Conservation (phyloP, 2,329 filamentous ascomycete genomes). For the Penicillium sp. region DNA sequence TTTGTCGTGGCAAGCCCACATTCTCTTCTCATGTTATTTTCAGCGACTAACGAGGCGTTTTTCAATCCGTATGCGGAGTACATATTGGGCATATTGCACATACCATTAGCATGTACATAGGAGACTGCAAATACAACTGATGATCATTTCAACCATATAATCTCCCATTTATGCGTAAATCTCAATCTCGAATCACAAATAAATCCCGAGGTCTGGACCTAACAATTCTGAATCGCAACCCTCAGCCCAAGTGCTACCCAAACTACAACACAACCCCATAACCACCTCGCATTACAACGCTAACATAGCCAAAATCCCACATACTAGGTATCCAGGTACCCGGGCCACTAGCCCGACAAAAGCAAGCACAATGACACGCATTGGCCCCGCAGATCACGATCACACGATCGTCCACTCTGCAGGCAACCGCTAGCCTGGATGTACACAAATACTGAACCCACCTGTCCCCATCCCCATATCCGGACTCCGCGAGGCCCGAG, state of each 20-base stretch:
- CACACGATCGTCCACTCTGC: not conserved
- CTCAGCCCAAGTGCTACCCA: too few species aligned
- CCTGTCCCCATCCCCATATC: not conserved
- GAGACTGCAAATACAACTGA: not conserved
- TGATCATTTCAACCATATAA: not conserved
- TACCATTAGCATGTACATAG: not conserved
- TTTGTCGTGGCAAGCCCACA: not conserved
- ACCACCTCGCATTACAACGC: not conserved
- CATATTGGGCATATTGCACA: not conserved
- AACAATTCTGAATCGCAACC: too few species aligned
- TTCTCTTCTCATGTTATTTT: not conserved
- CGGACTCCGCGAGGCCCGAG: constrained; percentile 5
- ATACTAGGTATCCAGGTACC: not conserved
- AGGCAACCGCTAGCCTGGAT: not conserved
- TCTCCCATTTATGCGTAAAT: not conserved
- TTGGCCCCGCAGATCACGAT: constrained; percentile 1
- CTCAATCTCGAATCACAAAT: too few species aligned
- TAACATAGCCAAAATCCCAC: not conserved
- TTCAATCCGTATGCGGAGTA: not conserved
- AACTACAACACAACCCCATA: not conserved
- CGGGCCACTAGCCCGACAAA: not conserved
- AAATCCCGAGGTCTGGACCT: too few species aligned
- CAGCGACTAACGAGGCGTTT: not conserved
- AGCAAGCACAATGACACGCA: not conserved
- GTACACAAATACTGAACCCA: not conserved